Evolutionary conservation across 2,329 filamentous ascomycete genomes (phyloP).

Genomic region (Sphaceloma murrayae): DNA sequence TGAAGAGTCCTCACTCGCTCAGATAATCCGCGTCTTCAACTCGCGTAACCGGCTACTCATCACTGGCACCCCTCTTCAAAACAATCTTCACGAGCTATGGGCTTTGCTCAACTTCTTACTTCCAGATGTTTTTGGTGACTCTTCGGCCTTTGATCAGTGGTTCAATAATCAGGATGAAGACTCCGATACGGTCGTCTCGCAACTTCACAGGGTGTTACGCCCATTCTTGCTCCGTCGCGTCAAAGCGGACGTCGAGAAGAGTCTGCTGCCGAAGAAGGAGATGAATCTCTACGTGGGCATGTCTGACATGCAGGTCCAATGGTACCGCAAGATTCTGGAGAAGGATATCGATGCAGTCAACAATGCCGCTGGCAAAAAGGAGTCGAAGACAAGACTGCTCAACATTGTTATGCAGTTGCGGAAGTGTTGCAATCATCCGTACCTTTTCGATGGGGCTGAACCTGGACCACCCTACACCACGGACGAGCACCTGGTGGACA

Average conservation of each 20-base stretch:
- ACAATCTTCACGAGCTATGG: conserved; percentile 97
- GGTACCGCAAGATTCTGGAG: conserved; percentile 98
- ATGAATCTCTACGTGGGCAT: conserved; percentile 95
- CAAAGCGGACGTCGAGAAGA: conserved; percentile 97
- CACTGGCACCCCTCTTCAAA: conserved; percentile 92
- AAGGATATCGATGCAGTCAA: conserved; percentile 99
- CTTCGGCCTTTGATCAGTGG: conserved; percentile 96
- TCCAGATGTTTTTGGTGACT: conserved; percentile 95
- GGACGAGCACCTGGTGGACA: conserved; percentile 88
- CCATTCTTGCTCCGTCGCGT: conserved; percentile 93
- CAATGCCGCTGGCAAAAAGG: conserved; percentile 86
- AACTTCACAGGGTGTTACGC: conserved; percentile 83
- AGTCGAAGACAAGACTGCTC: conserved; percentile 91
- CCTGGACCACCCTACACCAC: conserved; percentile 96
- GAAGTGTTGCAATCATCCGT: conserved; percentile 98
- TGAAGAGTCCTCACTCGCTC: conserved; percentile 90
- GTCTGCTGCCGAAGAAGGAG: conserved; percentile 91
- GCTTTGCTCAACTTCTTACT: conserved; percentile 92
- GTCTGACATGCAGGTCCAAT: conserved; percentile 98
- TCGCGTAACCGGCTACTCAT: conserved; percentile 92
- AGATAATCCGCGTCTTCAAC: conserved; percentile 92
- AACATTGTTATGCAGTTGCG: conserved; percentile 99
- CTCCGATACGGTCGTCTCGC: conserved; percentile 91
- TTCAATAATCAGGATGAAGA: conserved; percentile 85
- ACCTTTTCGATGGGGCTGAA: conserved; percentile 94